Evolutionary conservation across 306 rosid genomes (phyloP).

Genomic region (Fragaria vesca): DNA sequence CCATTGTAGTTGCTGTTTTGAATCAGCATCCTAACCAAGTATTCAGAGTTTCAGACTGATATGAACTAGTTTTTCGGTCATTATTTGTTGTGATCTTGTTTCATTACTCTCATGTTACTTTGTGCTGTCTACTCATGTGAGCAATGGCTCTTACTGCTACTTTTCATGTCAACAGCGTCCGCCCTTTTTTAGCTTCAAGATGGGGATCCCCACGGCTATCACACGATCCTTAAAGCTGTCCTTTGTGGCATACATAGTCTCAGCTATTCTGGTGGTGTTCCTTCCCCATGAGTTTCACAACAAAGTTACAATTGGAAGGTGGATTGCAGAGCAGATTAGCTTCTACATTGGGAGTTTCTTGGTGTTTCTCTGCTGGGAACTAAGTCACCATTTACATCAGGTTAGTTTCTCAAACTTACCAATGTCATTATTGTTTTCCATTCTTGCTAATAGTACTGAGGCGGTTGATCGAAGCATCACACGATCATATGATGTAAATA

Average conservation of each 20-base stretch:
- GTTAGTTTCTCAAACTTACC: constrained; percentile 43
- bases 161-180: constrained; percentile 65
- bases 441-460: background rate
- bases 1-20: too few species aligned
- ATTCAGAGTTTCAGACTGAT: background rate
- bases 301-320: constrained; percentile 31
- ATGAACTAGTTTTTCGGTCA: background rate
- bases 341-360: constrained; percentile 59
- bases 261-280: constrained; percentile 46
- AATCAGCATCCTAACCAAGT: too few species aligned
- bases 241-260: constrained; percentile 46
- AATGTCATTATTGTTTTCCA: background rate
- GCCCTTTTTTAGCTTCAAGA: constrained; percentile 91
- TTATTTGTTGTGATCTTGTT: background rate
- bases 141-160: constrained; percentile 18
- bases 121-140: constrained; percentile 7
- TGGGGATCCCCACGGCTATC: constrained; percentile 73
- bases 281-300: constrained; percentile 46
- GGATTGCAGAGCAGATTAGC: constrained; percentile 47
- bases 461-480: background rate
- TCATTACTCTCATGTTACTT: background rate
- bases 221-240: constrained; percentile 68
- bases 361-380: constrained; percentile 76
- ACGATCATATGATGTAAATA: background rate
- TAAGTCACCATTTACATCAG: constrained; percentile 76